Evolutionary conservation across 2,329 filamentous ascomycete genomes (phyloP).

Genomic region (Coniochaeta sp.): DNA sequence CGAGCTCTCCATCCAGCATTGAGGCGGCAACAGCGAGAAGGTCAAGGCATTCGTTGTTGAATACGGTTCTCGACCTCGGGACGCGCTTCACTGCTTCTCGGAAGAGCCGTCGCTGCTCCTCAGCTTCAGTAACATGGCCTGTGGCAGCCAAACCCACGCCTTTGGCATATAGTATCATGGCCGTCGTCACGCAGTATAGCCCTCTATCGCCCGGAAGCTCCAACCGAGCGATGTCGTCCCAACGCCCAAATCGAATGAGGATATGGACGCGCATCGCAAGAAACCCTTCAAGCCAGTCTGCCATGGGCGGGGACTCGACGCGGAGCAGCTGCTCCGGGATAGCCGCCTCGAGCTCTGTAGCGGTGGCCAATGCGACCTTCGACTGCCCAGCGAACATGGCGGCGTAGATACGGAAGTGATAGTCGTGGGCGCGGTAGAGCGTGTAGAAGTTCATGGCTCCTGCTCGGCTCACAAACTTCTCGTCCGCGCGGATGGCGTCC

Average conservation of each 20-base stretch:
- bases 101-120: constrained; percentile 40
- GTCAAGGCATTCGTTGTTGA: constrained; percentile 58
- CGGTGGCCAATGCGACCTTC: constrained; percentile 53
- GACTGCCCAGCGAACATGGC: constrained; percentile 71
- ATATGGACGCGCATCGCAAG: constrained; percentile 61
- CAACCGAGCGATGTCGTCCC: constrained; percentile 57
- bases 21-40: constrained; percentile 56
- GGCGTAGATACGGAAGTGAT: constrained; percentile 68
- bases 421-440: constrained; percentile 67
- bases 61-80: constrained; percentile 53
- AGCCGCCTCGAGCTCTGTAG: constrained; percentile 49
- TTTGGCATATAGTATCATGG: constrained; percentile 61
- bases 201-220: constrained; percentile 46
- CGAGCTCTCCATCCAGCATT: constrained; percentile 69
- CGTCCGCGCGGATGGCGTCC: constrained; percentile 59
- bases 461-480: constrained; percentile 51
- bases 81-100: constrained; percentile 41
- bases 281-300: constrained; percentile 71
- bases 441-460: constrained; percentile 68
- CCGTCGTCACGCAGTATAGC: constrained; percentile 63
- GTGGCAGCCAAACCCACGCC: constrained; percentile 59
- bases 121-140: constrained; percentile 46
- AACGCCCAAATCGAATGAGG: constrained; percentile 65
- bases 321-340: constrained; percentile 58
- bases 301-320: constrained; percentile 64